Percentiles rank a stretch among this genome's conserved stretches.
phyloP scores from a whole-genome alignment of 768 basidiomycete genomes.

The Lyophyllum semitale region DNA sequence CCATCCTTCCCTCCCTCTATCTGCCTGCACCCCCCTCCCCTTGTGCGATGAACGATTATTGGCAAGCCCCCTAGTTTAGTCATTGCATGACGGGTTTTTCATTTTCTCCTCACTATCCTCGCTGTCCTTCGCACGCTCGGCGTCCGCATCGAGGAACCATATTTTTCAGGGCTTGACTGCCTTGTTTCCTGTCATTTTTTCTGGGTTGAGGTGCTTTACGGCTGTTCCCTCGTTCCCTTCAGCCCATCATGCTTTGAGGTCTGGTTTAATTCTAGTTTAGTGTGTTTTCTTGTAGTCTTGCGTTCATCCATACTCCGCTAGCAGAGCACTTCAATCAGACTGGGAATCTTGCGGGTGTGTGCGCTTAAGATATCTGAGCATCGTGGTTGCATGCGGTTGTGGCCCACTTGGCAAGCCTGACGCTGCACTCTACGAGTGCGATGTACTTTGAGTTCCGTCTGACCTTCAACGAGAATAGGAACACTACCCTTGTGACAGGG shows the following conservation, averaged over 20 bases:
- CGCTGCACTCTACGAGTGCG: too few relatives aligned
- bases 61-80: conserved; percentile 8
- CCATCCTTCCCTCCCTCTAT: not conserved
- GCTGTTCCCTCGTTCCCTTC: not conserved
- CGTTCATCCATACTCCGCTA: conserved; percentile 8
- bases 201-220: not conserved
- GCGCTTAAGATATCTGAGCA: not conserved
- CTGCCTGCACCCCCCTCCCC: not conserved
- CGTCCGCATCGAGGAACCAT: not conserved
- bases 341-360: conserved; percentile 1
- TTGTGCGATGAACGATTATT: not conserved
- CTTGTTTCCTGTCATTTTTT: not conserved
- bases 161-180: conserved; percentile 8
- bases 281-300: conserved; percentile 17
- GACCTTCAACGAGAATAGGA: too few relatives aligned
- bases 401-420: too few relatives aligned
- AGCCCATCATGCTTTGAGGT: conserved; percentile 9
- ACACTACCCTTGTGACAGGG: too few relatives aligned
- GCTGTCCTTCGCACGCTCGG: too few relatives aligned
- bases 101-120: not conserved
- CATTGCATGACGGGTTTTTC: conserved; percentile 9
- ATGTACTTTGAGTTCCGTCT: too few relatives aligned
- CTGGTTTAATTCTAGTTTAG: conserved; percentile 10
- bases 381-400: too few relatives aligned
- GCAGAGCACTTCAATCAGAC: conserved; percentile 18